Evolutionary conservation across 106 monocot genomes (phyloP).

Genomic region (Ottelia alismoides): DNA sequence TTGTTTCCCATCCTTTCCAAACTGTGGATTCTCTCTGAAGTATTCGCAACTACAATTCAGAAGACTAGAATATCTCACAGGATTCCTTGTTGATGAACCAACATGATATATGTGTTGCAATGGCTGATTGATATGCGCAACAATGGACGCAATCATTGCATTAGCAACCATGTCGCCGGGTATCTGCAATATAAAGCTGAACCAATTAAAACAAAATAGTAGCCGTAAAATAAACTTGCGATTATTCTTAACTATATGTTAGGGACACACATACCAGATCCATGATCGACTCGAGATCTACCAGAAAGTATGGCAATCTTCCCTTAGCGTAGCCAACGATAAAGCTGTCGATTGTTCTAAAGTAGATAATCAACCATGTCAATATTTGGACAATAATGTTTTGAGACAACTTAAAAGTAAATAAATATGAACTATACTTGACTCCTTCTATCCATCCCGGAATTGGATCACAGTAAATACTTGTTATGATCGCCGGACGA

Average conservation of each 20-base stretch:
- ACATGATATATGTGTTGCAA: too few relatives aligned
- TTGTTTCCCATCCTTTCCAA: conserved; percentile 24
- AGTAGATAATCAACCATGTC: conserved; percentile 1
- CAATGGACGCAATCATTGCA: conserved; percentile 49
- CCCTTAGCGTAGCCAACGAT: conserved; percentile 47
- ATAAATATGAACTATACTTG: conserved; percentile 22
- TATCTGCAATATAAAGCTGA: conserved; percentile 19
- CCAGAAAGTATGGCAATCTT: conserved; percentile 36
- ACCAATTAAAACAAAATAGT: too few relatives aligned
- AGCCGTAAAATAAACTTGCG: too few relatives aligned
- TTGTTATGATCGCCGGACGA: conserved; percentile 59
- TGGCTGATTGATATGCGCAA: conserved; percentile 15
- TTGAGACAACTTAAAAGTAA: not conserved
- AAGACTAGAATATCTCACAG: conserved; percentile 17
- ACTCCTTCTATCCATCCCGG: conserved; percentile 65
- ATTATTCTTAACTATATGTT: not conserved
- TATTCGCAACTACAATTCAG: conserved; percentile 18
- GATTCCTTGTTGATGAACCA: conserved; percentile 40
- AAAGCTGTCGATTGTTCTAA: conserved; percentile 54
- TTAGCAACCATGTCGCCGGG: conserved; percentile 72
- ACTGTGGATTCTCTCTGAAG: conserved; percentile 34
- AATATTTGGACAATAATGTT: not conserved
- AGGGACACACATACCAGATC: conserved; percentile 23
- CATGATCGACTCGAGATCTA: conserved; percentile 26
- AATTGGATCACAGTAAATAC: conserved; percentile 43